Evolutionary conservation across 2,329 filamentous ascomycete species (phyloP).

Genomic region (Arthrobotrys entomopaga): DNA sequence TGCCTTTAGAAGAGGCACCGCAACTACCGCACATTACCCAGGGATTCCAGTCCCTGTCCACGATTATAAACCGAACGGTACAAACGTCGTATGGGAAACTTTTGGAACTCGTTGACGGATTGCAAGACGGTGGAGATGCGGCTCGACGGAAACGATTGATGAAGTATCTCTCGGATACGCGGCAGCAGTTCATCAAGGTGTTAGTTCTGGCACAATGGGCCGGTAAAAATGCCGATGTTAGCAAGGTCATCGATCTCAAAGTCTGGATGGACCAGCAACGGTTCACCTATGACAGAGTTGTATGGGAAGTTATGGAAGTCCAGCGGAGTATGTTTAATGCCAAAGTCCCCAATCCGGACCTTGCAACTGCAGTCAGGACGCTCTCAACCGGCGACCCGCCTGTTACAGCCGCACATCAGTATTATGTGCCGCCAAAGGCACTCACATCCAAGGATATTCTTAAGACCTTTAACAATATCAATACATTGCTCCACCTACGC

Average conservation of each 20-base stretch:
- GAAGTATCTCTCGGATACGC: conserved; percentile 79
- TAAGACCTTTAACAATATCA: conserved; percentile 80
- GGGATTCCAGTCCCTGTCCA: conserved; percentile 79
- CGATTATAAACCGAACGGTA: conserved; percentile 79
- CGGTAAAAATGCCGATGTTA: conserved; percentile 79
- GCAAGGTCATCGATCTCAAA: conserved; percentile 87
- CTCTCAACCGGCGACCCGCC: conserved; percentile 76
- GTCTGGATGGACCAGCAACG: conserved; percentile 75
- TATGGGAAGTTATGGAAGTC: conserved; percentile 74
- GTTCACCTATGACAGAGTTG: conserved; percentile 69
- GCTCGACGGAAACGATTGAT: conserved; percentile 80
- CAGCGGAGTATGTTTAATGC: conserved; percentile 78
- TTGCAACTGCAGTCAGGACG: conserved; percentile 87
- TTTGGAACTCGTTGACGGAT: conserved; percentile 64
- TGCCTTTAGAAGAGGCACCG: conserved; percentile 43
- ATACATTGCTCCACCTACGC: conserved; percentile 82
- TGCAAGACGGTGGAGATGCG: conserved; percentile 66
- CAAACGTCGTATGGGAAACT: conserved; percentile 85
- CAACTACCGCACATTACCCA: conserved; percentile 72
- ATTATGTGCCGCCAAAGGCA: conserved; percentile 78
- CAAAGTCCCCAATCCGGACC: conserved; percentile 83
- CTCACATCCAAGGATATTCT: conserved; percentile 78
- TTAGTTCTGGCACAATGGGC: conserved; percentile 92
- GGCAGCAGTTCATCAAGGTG: conserved; percentile 91
- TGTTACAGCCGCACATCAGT: conserved; percentile 66